Evolutionary conservation across 129 eudicot species (phyloP).

Genomic region (Ambrosia artemisiifolia): DNA sequence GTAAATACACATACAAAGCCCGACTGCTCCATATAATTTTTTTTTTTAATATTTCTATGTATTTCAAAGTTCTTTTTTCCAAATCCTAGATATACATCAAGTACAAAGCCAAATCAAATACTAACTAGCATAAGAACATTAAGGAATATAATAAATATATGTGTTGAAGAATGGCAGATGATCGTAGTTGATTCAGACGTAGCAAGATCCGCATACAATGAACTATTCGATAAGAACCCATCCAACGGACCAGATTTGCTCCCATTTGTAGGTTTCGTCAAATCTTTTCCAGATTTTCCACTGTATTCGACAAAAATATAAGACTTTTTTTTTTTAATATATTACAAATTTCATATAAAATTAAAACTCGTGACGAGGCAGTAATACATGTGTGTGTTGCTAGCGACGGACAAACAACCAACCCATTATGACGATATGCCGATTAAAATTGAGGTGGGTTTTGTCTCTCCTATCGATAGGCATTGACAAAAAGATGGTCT

Average conservation of each 20-base stretch:
- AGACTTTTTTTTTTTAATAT: neutral
- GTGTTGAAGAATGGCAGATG: slow-evolving; percentile 2
- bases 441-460: too few species aligned
- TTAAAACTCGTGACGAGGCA: too few species aligned
- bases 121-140: neutral
- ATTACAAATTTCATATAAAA: too few species aligned
- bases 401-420: too few species aligned
- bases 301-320: slow-evolving; percentile 20
- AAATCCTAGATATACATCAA: slow-evolving; percentile 1
- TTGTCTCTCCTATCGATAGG: too few species aligned
- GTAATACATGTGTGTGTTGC: too few species aligned
- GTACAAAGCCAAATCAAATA: neutral
- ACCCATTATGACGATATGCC: too few species aligned
- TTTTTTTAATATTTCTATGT: neutral
- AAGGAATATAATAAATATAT: slow-evolving; percentile 1
- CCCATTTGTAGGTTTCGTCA: slow-evolving; percentile 29
- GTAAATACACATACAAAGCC: neutral
- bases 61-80: neutral
- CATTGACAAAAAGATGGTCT: too few species aligned
- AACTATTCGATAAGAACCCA: slow-evolving; percentile 54
- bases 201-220: slow-evolving; percentile 64
- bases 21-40: neutral
- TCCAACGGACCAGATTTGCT: slow-evolving; percentile 31
- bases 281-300: slow-evolving; percentile 30
- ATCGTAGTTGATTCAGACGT: slow-evolving; percentile 31